Conservation (phyloP, 805 yeast genomes). For the Candida nitratophila region DNA sequence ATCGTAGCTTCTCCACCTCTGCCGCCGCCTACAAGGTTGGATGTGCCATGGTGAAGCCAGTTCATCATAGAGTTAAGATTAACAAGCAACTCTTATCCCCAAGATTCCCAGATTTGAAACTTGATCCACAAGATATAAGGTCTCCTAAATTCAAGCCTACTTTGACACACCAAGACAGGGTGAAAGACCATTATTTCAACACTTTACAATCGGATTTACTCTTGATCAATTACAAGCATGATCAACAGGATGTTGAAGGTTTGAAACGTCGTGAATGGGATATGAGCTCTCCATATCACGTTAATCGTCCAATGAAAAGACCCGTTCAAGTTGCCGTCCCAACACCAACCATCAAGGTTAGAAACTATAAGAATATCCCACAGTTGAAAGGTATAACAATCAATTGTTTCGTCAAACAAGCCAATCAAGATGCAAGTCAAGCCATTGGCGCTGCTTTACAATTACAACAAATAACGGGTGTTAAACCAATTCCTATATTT, state of each 20-base stretch:
- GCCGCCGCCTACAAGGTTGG: conserved; percentile 39
- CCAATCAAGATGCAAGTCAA: conserved; percentile 61
- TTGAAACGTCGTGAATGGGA: conserved; percentile 79
- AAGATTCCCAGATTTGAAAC: conserved; percentile 59
- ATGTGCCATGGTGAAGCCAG: conserved; percentile 77
- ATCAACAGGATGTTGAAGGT: conserved; percentile 47
- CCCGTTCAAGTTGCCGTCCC: conserved; percentile 74
- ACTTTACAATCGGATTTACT: conserved; percentile 72
- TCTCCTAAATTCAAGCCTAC: conserved; percentile 74
- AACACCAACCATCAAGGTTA: conserved; percentile 64
- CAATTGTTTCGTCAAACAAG: conserved; percentile 70
- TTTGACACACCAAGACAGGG: conserved; percentile 72
- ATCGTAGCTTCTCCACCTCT: conserved; percentile 27
- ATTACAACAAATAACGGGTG: conserved; percentile 91
- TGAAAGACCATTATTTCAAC: conserved; percentile 66
- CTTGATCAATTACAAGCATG: conserved; percentile 71
- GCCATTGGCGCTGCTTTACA: conserved; percentile 73
- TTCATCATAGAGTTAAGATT: conserved; percentile 80
- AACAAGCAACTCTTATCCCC: conserved; percentile 71
- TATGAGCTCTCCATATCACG: conserved; percentile 78
- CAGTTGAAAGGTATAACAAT: conserved; percentile 57
- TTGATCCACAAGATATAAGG: conserved; percentile 66
- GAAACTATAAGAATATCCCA: conserved; percentile 68
- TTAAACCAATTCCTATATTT: conserved; percentile 64
- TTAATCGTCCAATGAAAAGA: conserved; percentile 70